Percentiles rank a stretch among this genome's conserved stretches.
Conservation (phyloP, 2,329 filamentous ascomycete genomes). For the Ascochyta pisi region DNA sequence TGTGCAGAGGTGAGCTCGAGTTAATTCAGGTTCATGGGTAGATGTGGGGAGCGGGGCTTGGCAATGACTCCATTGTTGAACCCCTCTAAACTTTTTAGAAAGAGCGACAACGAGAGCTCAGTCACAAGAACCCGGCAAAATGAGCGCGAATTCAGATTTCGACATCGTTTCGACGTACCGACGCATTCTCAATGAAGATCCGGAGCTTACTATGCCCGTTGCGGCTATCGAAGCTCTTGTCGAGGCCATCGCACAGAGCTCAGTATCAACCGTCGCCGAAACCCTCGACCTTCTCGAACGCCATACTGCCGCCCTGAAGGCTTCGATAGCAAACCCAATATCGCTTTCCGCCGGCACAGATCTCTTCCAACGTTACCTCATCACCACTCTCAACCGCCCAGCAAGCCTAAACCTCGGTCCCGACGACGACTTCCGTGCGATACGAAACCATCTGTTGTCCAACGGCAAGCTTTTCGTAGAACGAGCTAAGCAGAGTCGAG, state of each 20-base stretch:
- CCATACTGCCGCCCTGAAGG: slow-evolving; percentile 79
- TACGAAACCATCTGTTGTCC: slow-evolving; percentile 80
- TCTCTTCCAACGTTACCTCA: slow-evolving; percentile 92
- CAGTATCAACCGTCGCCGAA: slow-evolving; percentile 88
- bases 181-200: slow-evolving; percentile 69
- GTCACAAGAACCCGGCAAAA: slow-evolving; percentile 21
- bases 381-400: slow-evolving; percentile 70
- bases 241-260: slow-evolving; percentile 78
- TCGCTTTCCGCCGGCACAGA: slow-evolving; percentile 93
- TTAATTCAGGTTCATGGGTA: not conserved
- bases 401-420: slow-evolving; percentile 53
- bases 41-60: slow-evolving; percentile 17
- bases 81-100: slow-evolving; percentile 30
- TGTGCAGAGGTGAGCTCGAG: not conserved
- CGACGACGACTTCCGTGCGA: slow-evolving; percentile 77
- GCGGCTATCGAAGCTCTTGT: slow-evolving; percentile 93
- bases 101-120: slow-evolving; percentile 3
- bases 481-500: slow-evolving; percentile 82
- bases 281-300: slow-evolving; percentile 84
- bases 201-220: slow-evolving; percentile 92
- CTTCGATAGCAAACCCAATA: slow-evolving; percentile 83
- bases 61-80: slow-evolving; percentile 21
- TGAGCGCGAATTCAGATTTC: slow-evolving; percentile 44
- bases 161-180: slow-evolving; percentile 71
- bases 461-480: slow-evolving; percentile 88